Evolutionary conservation across 768 basidiomycete species (phyloP), one percentile per base, ranked within the genome.

Genomic region (Pleurotus sapidus): DNA sequence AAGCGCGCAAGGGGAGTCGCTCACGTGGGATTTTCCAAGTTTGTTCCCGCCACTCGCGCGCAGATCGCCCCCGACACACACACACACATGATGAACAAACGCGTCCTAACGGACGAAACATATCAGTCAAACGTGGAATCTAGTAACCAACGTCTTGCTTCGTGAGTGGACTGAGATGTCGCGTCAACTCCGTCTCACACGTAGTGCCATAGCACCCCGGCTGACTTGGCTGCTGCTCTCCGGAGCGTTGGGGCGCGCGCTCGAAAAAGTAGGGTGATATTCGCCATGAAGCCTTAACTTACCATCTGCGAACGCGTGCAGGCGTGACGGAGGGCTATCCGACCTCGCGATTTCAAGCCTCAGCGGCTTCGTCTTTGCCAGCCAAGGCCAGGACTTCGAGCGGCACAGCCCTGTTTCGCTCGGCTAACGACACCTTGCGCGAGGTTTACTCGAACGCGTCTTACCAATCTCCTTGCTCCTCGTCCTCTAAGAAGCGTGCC

Each of bases 281-380:
- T 63, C 59, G 20, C 57, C 60, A 67, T 69, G 61, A 34, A 67
- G 63, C 69, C 66, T 65, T 50, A 68, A 66, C 61, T 59, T 56
- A 64, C 65, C 60, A 61, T 57, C 64, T 58, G 55, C 61, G 20
- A 38, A 23, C 3, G 37, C 14, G 12, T 17, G 15, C 61, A 88
- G 86, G 73, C 65, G 87, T 88, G 49, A 73, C 72, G 18, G 81
- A 88, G 68, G 87, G 87, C 56, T 88, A 88, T 63, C 64, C 66
- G 27, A 73, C 70, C 27, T 63, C 65, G 42, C 62, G 64, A 17
- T 57, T 57, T 47, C 53, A 39, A 25, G 23, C 46, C 56, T 63
- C 65, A 14, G 57, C 60, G 18, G 66, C 74, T 8, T 73, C 78
- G 49, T 75, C 78, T 50, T 67, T 72, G 59, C 77, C 73, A 63